Evolutionary conservation across 768 basidiomycete species (phyloP).

Genomic region (Tricholoma sp.): DNA sequence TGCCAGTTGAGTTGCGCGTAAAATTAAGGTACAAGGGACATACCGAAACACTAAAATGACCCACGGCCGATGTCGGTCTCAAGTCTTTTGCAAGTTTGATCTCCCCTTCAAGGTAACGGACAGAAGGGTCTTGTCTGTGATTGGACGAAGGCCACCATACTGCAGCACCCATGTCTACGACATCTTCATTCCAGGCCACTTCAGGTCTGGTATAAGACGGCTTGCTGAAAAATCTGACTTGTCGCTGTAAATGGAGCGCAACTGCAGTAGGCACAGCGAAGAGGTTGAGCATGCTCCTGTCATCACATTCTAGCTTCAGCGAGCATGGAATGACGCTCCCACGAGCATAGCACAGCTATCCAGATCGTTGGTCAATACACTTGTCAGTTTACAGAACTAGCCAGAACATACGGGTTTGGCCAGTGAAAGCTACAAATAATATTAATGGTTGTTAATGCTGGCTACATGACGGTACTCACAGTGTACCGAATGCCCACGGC

Average conservation of each 20-base stretch:
- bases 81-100: constrained; percentile 48
- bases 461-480: constrained; percentile 22
- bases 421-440: constrained; percentile 31
- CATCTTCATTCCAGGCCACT: constrained; percentile 40
- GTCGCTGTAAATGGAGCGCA: constrained; percentile 33
- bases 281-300: constrained; percentile 34
- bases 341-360: constrained; percentile 42
- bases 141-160: constrained; percentile 44
- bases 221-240: constrained; percentile 38
- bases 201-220: constrained; percentile 28
- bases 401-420: constrained; percentile 37
- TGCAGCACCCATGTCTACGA: constrained; percentile 39
- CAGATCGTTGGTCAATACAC: background rate
- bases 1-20: background rate
- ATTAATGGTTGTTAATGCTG: background rate
- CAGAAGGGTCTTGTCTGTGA: constrained; percentile 21
- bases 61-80: constrained; percentile 43
- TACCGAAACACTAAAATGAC: constrained; percentile 48
- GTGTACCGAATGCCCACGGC: constrained; percentile 36
- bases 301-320: constrained; percentile 34
- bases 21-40: constrained; percentile 10
- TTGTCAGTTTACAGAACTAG: background rate
- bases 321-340: constrained; percentile 45
- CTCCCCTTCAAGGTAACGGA: constrained; percentile 47
- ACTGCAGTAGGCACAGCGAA: constrained; percentile 38